These are phyloP conservation scores for Millerozyma miso DNA, from an alignment of 805 yeast genomes.

Conservation along the genomic window DNA sequence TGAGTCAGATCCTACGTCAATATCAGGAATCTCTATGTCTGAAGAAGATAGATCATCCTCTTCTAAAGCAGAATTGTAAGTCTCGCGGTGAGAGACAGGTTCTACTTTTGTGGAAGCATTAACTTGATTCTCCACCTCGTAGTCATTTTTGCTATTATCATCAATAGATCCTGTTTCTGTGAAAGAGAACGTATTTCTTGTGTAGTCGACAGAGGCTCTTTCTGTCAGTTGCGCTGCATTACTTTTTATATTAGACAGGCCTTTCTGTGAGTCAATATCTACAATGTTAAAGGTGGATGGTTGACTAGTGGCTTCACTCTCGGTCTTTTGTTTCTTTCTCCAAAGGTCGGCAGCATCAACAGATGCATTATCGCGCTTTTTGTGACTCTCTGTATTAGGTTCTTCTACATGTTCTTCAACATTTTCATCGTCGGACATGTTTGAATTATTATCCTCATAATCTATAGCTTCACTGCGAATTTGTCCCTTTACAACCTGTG, in stretches of 20 bases:
- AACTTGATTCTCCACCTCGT: not conserved
- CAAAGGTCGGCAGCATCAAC: not conserved
- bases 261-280: not conserved
- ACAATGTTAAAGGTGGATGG: not conserved
- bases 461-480: not conserved
- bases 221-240: not conserved
- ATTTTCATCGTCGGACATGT: not conserved
- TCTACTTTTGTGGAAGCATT: not conserved
- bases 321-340: not conserved
- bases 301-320: not conserved
- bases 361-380: not conserved
- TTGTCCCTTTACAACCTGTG: slow-evolving; percentile 5
- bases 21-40: slow-evolving; percentile 50
- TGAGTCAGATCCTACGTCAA: slow-evolving; percentile 42
- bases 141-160: not conserved
- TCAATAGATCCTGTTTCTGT: not conserved
- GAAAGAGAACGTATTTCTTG: not conserved
- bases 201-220: not conserved
- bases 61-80: slow-evolving; percentile 8
- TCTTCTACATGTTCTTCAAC: not conserved
- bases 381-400: not conserved
- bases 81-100: not conserved
- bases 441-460: not conserved
- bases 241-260: not conserved
- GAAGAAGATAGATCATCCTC: slow-evolving; percentile 30